Conservation (phyloP, 2,329 filamentous ascomycete genomes). For the Trichophyton schoenleinii region DNA sequence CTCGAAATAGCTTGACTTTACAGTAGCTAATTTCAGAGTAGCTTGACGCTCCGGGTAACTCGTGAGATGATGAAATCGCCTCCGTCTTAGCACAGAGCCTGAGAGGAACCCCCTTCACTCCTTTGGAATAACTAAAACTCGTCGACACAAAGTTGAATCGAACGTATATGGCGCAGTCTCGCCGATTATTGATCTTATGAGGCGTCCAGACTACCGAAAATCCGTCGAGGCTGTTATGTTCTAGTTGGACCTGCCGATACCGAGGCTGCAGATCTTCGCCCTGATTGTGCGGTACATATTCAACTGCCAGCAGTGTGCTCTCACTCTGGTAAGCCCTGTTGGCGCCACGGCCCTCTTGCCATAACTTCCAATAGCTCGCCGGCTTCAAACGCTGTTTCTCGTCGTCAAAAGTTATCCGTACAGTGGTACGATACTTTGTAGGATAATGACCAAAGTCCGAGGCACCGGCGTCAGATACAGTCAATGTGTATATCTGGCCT, state of each 20-base stretch:
- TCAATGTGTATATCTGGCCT: constrained; percentile 82
- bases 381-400: constrained; percentile 81
- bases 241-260: constrained; percentile 58
- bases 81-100: constrained; percentile 85
- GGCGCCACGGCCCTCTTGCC: constrained; percentile 93
- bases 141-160: constrained; percentile 98
- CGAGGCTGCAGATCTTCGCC: constrained; percentile 43
- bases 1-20: constrained; percentile 93
- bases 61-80: constrained; percentile 20
- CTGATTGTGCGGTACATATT: constrained; percentile 63
- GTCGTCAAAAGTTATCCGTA: constrained; percentile 95
- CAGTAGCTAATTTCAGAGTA: constrained; percentile 59
- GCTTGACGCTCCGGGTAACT: constrained; percentile 3
- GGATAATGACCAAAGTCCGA: constrained; percentile 44
- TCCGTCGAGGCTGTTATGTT: constrained; percentile 76
- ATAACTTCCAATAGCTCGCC: constrained; percentile 76
- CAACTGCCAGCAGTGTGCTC: constrained; percentile 79
- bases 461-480: constrained; percentile 64
- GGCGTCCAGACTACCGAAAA: constrained; percentile 87
- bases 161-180: constrained; percentile 76
- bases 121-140: constrained; percentile 97
- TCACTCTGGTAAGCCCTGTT: constrained; percentile 90
- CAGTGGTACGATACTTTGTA: constrained; percentile 71
- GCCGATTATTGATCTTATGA: constrained; percentile 45
- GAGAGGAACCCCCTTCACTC: constrained; percentile 93